phyloP scores from a whole-genome alignment of 768 basidiomycete species.

The Leccinum imitatum region DNA sequence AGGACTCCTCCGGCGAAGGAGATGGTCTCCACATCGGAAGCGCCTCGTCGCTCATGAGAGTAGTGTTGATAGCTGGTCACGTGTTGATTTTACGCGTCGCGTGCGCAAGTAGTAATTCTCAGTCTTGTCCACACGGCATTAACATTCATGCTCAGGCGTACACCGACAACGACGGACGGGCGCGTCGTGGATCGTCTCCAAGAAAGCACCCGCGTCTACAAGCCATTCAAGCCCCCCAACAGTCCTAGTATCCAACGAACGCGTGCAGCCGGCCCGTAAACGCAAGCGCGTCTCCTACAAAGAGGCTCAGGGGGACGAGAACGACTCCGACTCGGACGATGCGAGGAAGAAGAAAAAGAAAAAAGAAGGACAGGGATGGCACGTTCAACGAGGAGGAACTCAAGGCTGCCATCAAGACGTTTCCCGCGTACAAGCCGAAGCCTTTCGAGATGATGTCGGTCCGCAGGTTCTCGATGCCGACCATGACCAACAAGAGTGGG shows the following conservation, averaged over 20 bases:
- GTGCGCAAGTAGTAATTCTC: constrained; percentile 5
- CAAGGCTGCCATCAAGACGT: constrained; percentile 62
- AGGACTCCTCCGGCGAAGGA: constrained; percentile 30
- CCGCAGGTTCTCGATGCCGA: constrained; percentile 81
- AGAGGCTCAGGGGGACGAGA: constrained; percentile 57
- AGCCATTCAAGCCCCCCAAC: constrained; percentile 83
- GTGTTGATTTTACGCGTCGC: constrained; percentile 21
- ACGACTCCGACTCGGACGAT: constrained; percentile 55
- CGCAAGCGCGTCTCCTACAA: constrained; percentile 89
- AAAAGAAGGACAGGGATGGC: constrained; percentile 58
- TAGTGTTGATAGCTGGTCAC: constrained; percentile 15
- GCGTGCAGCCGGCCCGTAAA: constrained; percentile 70
- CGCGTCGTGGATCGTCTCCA: constrained; percentile 63
- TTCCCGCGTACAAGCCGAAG: constrained; percentile 80
- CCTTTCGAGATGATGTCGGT: constrained; percentile 56
- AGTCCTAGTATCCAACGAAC: constrained; percentile 41
- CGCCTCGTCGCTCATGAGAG: neutral
- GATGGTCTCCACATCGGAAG: constrained; percentile 29
- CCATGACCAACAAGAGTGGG: constrained; percentile 72
- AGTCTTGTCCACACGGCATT: neutral
- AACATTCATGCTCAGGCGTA: constrained; percentile 61
- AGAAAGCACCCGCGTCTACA: constrained; percentile 71
- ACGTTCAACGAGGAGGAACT: constrained; percentile 63
- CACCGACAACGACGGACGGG: constrained; percentile 70
- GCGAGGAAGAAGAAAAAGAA: constrained; percentile 61